These are phyloP conservation scores for Arabis alpina DNA, from an alignment of 345 rosid species.

Conservation along the genomic window DNA sequence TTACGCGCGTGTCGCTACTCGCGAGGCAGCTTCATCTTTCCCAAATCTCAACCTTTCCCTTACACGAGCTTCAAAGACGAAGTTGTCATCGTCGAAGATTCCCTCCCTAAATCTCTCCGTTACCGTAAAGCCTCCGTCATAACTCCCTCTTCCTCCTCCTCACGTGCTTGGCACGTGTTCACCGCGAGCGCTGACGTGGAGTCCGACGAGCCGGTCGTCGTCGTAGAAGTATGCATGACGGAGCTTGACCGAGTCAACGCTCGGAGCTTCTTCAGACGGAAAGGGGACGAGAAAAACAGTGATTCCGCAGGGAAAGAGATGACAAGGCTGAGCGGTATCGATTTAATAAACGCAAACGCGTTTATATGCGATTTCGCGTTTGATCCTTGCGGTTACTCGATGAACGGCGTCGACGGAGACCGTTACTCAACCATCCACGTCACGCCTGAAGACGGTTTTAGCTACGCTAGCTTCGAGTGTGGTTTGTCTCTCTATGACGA, in stretches of 20 bases:
- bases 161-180: conserved; percentile 92
- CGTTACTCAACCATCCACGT: conserved; percentile 98
- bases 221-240: conserved; percentile 93
- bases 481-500: conserved; percentile 63
- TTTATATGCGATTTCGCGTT: conserved; percentile 87
- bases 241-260: conserved; percentile 77
- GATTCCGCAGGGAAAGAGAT: conserved; percentile 73
- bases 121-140: conserved; percentile 75
- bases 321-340: conserved; percentile 78
- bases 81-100: conserved; percentile 62
- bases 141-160: conserved; percentile 61
- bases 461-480: conserved; percentile 95
- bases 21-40: conserved; percentile 92
- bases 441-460: conserved; percentile 93
- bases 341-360: conserved; percentile 63
- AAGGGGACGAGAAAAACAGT: conserved; percentile 51
- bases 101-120: conserved; percentile 60
- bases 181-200: conserved; percentile 55
- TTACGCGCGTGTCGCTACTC: conserved; percentile 71
- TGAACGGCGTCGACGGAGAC: conserved; percentile 90
- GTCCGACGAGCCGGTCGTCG: conserved; percentile 34
- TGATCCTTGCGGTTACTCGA: conserved; percentile 98
- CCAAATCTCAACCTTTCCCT: conserved; percentile 84
- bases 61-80: conserved; percentile 86
- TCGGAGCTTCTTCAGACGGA: conserved; percentile 57